These are phyloP conservation scores for Discostella pseudostelligera DNA, from an alignment of 108 stramenopile species.

Conservation along the genomic window DNA sequence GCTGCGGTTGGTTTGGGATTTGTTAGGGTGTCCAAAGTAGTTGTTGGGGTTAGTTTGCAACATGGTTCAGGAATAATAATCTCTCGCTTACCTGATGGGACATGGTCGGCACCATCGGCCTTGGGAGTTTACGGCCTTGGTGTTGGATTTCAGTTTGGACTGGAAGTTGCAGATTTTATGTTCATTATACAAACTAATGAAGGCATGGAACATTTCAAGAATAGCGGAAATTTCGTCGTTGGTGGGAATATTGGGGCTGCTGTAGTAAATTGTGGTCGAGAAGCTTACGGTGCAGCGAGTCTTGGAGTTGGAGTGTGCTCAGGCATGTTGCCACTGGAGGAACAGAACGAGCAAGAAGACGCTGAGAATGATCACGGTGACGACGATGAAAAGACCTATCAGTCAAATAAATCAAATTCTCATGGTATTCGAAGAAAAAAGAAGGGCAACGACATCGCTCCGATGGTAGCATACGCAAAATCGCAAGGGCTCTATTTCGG, in stretches of 20 bases:
- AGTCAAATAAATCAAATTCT: conserved; percentile 8
- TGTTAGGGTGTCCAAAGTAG: conserved; percentile 81
- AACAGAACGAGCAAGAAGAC: conserved; percentile 62
- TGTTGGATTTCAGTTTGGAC: conserved; percentile 82
- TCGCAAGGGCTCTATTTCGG: conserved; percentile 87
- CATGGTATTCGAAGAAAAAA: conserved; percentile 17
- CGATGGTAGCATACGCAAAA: conserved; percentile 87
- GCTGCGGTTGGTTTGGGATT: conserved; percentile 81
- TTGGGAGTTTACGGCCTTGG: conserved; percentile 82
- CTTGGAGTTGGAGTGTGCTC: conserved; percentile 54
- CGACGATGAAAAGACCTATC: conserved; percentile 23
- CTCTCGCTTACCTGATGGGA: conserved; percentile 75
- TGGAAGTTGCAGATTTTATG: conserved; percentile 85
- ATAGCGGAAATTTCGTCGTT: conserved; percentile 68
- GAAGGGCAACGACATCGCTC: conserved; percentile 55
- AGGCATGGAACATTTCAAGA: conserved; percentile 78
- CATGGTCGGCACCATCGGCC: conserved; percentile 88
- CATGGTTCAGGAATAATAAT: conserved; percentile 86
- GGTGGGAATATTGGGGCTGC: conserved; percentile 85
- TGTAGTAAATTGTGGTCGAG: conserved; percentile 69
- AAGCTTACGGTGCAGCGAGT: conserved; percentile 82
- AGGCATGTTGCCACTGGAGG: conserved; percentile 28
- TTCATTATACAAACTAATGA: conserved; percentile 84
- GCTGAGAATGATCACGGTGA: conserved; percentile 44
- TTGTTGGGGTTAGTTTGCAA: conserved; percentile 74